These are phyloP conservation scores for Forsythia suspensa DNA, from an alignment of 257 asterid genomes.

Conservation along the genomic window DNA sequence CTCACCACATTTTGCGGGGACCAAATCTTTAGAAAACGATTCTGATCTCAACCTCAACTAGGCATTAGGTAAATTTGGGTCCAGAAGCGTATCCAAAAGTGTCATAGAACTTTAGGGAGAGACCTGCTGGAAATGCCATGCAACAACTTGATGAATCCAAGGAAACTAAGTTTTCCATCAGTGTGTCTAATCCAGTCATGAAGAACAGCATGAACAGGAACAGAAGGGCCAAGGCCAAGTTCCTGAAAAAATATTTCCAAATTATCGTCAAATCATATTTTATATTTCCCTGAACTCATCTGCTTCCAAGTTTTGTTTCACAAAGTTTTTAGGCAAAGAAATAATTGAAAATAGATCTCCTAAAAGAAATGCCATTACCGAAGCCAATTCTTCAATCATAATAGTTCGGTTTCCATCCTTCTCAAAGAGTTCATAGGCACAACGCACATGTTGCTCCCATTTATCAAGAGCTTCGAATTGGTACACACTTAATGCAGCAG, in stretches of 20 bases:
- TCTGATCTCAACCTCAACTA: background rate
- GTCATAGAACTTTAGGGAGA: slow-evolving; percentile 56
- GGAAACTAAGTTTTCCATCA: slow-evolving; percentile 88
- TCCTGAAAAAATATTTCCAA: slow-evolving; percentile 47
- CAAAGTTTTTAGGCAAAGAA: background rate
- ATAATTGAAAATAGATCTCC: background rate
- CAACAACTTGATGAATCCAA: slow-evolving; percentile 75
- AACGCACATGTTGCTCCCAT: slow-evolving; percentile 91
- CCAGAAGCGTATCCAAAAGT: slow-evolving; percentile 11
- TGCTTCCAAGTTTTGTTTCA: background rate
- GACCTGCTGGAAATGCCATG: slow-evolving; percentile 81
- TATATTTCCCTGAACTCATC: background rate
- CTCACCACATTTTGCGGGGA: background rate
- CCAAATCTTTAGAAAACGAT: background rate
- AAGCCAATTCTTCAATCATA: slow-evolving; percentile 89
- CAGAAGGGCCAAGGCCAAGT: slow-evolving; percentile 84
- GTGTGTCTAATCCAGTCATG: slow-evolving; percentile 86
- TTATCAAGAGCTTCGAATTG: slow-evolving; percentile 80
- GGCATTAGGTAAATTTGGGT: background rate
- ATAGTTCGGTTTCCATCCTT: slow-evolving; percentile 89
- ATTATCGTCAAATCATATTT: background rate
- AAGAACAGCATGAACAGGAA: slow-evolving; percentile 85
- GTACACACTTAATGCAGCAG: slow-evolving; percentile 71
- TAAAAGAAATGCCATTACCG: slow-evolving; percentile 43
- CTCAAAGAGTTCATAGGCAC: slow-evolving; percentile 86